Evolutionary conservation across 305 asterid genomes (phyloP).

Genomic region (Plantago coronopus): DNA sequence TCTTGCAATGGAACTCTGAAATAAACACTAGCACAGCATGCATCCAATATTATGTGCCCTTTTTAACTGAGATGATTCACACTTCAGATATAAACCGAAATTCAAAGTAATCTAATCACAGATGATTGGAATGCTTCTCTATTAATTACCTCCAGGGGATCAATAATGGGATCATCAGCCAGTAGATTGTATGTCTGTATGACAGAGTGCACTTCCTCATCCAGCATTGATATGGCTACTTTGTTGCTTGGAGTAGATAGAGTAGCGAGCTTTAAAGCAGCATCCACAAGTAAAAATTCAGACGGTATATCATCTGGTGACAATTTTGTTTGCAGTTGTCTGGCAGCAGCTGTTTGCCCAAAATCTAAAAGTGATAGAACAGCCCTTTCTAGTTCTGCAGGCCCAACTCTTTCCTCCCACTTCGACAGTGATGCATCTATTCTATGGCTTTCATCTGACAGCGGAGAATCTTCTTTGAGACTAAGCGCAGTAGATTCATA

Average conservation of each 20-base stretch:
- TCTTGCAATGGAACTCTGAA: too few species aligned
- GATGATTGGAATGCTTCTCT: conserved; percentile 4
- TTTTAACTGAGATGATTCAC: background rate
- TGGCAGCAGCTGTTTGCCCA: conserved; percentile 86
- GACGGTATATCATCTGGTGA: conserved; percentile 73
- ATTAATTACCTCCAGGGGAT: conserved; percentile 79
- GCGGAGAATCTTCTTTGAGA: conserved; percentile 53
- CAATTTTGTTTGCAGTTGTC: conserved; percentile 84
- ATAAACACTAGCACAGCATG: background rate
- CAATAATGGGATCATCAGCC: conserved; percentile 49
- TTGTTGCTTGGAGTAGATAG: conserved; percentile 65
- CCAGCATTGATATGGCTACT: conserved; percentile 46
- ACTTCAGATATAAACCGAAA: background rate
- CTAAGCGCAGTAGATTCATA: conserved; percentile 42
- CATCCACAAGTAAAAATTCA: conserved; percentile 68
- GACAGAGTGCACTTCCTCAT: conserved; percentile 51
- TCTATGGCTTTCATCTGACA: conserved; percentile 58
- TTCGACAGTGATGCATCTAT: conserved; percentile 68
- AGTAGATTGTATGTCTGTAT: conserved; percentile 49
- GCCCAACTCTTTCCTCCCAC: conserved; percentile 95
- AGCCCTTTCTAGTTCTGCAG: conserved; percentile 82
- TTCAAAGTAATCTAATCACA: background rate
- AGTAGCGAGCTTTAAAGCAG: conserved; percentile 80
- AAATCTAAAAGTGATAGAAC: conserved; percentile 91
- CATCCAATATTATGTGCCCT: background rate